Evolutionary conservation across 306 rosid species (phyloP), one percentile per base, ranked within the genome.

Genomic region (Delonix regia): DNA sequence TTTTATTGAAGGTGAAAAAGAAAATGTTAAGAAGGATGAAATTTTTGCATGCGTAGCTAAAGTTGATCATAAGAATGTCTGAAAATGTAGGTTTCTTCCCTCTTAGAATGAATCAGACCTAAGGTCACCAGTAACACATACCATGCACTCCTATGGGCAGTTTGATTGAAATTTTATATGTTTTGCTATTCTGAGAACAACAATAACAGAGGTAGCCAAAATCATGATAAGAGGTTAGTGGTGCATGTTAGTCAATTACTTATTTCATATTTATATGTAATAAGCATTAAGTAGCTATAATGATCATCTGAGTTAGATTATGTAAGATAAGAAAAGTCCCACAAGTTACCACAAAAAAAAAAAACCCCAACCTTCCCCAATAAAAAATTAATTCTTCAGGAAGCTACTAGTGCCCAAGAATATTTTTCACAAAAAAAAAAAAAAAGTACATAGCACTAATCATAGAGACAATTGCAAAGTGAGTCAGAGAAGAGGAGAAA

Each of bases 61-160:
- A 69, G 70, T 19, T 49, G 65, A 44, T 28, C 1, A 13, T 4
- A 21, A 48, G 25, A 48, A 49, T 49, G 64, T 33, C 34, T 12
- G 9, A 62, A 69, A 44, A 52, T 56, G 39, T 56, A 57, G 82
- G 36, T 56, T 61, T 28, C 78, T 18, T 74, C 69, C 59, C 44
- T 39, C 24, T 57, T 41, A 52, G 12, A 42, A 49, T 47, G 19
- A 64, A 65, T 34, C 64, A 76, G 65, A 65, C 73, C 18, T 28
- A 70, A 49, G 59, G 53, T 30, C 62, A 27, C 10, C 14, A 39
- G 52, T 12, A 24, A 14, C 11, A 22, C 18, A 69, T 5, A 28
- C 22, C 75, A 19, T 6, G 10, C 62, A 30, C 19, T 33, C 44
- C 44, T 38, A 67, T 41, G 38, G 12, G 24, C 39, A 68, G 53